These are phyloP conservation scores for Halenospora varia DNA, from an alignment of 495 filamentous ascomycete genomes.

Conservation along the genomic window DNA sequence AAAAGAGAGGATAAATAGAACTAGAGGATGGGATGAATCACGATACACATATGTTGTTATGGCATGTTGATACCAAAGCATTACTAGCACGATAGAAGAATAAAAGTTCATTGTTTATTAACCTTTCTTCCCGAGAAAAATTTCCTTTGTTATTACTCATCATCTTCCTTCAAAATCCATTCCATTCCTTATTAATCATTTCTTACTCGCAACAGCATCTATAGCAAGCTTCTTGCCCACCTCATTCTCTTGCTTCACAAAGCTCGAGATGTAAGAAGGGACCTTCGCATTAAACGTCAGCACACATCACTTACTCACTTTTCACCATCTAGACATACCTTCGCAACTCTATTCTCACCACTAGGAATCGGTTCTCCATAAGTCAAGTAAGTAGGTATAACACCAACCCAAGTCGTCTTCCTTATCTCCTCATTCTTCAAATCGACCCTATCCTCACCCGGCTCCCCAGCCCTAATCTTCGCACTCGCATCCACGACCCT, in stretches of 20 bases:
- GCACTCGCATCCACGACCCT: constrained; percentile 67
- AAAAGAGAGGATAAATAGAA: background rate
- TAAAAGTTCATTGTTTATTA: background rate
- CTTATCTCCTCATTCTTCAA: constrained; percentile 54
- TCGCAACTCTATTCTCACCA: constrained; percentile 14
- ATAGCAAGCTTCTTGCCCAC: constrained; percentile 9
- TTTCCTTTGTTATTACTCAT: background rate
- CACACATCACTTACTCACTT: background rate
- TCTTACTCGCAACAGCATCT: constrained; percentile 4
- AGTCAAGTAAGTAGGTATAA: constrained; percentile 67
- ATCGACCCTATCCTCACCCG: constrained; percentile 71
- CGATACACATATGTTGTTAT: too few relatives aligned
- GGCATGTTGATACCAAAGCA: background rate
- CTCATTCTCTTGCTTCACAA: constrained; percentile 16
- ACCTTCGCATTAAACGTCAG: constrained; percentile 6
- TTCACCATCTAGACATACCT: constrained; percentile 4
- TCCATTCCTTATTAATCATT: background rate
- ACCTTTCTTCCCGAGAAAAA: background rate
- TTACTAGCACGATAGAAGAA: background rate
- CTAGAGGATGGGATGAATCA: background rate
- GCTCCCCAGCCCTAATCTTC: constrained; percentile 68
- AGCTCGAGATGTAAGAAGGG: constrained; percentile 16
- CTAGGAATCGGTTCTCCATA: constrained; percentile 64
- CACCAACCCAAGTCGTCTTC: constrained; percentile 71
- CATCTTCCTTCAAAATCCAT: background rate